Percentiles rank a stretch among this genome's conserved stretches.
phyloP scores from a whole-genome alignment of 352 stramenopile species.

The Phytophthora constricta region DNA sequence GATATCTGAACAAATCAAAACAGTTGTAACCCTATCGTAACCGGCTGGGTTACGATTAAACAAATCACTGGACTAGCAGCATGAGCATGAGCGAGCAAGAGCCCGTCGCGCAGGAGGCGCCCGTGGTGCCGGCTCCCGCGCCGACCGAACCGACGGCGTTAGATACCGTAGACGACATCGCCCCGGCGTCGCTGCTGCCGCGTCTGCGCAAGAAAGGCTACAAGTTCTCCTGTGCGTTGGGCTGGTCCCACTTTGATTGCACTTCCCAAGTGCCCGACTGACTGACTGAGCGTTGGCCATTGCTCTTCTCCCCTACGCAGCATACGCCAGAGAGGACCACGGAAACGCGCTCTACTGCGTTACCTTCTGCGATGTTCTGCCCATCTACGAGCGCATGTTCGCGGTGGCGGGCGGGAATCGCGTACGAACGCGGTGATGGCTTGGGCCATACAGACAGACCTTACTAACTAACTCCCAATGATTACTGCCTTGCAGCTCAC shows the following conservation, averaged over 20 bases:
- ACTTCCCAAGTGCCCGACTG: too few species aligned
- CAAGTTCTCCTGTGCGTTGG: constrained; percentile 68
- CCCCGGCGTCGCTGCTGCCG: constrained; percentile 43
- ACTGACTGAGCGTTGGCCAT: too few species aligned
- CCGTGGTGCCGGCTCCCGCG: constrained; percentile 4
- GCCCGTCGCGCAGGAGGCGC: too few species aligned
- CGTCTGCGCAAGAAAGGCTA: constrained; percentile 67
- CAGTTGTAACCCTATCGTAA: too few species aligned
- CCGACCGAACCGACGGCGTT: constrained; percentile 12
- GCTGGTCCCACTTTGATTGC: too few species aligned
- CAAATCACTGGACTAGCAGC: too few species aligned
- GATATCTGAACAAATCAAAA: too few species aligned
- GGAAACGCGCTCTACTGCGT: constrained; percentile 82
- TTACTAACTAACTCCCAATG: not conserved
- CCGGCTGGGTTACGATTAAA: too few species aligned
- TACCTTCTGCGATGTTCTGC: constrained; percentile 71
- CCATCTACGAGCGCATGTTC: constrained; percentile 76
- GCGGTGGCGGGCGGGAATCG: constrained; percentile 74
- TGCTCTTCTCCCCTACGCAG: constrained; percentile 22
- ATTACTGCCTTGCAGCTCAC: constrained; percentile 50
- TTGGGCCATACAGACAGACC: too few species aligned
- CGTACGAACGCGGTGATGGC: too few species aligned
- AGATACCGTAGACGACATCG: constrained; percentile 21
- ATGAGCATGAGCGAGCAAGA: constrained; percentile 22
- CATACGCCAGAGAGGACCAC: constrained; percentile 77